Base-by-base conservation (phyloP, 352 stramenopile species). In the Phytopythium cucurbitacearum region DNA sequence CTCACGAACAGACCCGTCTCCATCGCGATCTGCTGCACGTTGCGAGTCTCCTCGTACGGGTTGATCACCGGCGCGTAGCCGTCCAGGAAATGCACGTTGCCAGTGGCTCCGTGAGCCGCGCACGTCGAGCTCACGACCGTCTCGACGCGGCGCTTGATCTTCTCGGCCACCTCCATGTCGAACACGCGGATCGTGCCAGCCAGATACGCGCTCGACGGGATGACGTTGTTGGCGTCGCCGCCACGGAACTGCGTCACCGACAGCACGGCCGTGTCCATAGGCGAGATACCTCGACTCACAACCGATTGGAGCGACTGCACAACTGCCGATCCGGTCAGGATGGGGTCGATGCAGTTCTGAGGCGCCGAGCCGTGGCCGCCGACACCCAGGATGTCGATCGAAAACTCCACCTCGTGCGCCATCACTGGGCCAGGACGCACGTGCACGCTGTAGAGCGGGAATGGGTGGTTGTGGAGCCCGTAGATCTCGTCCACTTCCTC, bases 141-240 rank as follows among this genome's bases (percentile, higher is more conserved):
- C 42, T 95, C 70, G 39, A 98, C 80, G 45, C 80, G 83, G 16
- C 82, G 64, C 52, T 92, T 85, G 49, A 99, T 81, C 15, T 67
- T 78, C 49, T 88, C 64, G 9, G 94, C 75, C 37, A 89, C 79
- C 50, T 95, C 76, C 6, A 88, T 75, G 56, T 94, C 91, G 42
- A 98, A 94, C 51, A 94, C 85, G 5, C 95, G 90, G 60, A 98
- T 97, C 8, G 95, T 99, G 35, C 95, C 95, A 11, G 71, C 75
- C 10, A 99, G 64, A 5, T 76, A 75, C 5, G 83, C 92, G 7
- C 65, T 82, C 1, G 72, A 73, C 11, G 95, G 91, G 62, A 99
- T 98, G 55, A 98, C 89, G 67, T 99, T 99, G 67, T 96, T 97
- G 5, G 91, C 91, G 45, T 97, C 83, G 36, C 94, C 95, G n/a